Conservation (phyloP, 2,329 filamentous ascomycete genomes). For the Trichoderma harzianum region DNA sequence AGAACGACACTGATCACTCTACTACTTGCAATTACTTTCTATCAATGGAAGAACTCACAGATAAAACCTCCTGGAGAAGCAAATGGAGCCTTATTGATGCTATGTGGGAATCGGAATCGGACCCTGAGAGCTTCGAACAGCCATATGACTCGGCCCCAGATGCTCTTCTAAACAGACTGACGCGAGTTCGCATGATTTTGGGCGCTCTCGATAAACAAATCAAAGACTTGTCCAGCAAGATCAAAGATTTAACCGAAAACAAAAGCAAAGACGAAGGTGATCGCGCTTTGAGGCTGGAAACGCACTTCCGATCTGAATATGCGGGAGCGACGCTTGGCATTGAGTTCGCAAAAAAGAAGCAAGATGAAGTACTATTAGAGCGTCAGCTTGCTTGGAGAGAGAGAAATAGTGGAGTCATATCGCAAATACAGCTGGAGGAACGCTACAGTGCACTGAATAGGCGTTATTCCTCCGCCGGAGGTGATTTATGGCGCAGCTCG, state of each 20-base stretch:
- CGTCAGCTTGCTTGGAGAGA: neutral
- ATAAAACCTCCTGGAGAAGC: no score
- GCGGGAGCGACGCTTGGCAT: neutral
- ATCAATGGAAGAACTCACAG: no score
- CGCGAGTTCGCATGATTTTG: neutral
- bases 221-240: neutral
- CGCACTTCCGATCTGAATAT: neutral
- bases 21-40: no score
- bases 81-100: no score
- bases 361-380: neutral
- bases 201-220: neutral
- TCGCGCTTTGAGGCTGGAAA: neutral
- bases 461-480: neutral
- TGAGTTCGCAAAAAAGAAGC: neutral
- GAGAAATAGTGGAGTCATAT: neutral
- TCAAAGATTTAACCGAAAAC: neutral
- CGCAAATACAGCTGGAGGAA: neutral
- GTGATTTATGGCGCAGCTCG: neutral
- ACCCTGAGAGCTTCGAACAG: no score
- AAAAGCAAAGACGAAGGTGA: neutral
- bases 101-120: no score
- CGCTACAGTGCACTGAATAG: neutral
- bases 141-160: neutral
- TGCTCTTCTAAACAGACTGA: neutral
- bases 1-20: no score